These are phyloP conservation scores for Volvox africanus DNA, from an alignment of 139 green algal genomes.

Conservation along the genomic window DNA sequence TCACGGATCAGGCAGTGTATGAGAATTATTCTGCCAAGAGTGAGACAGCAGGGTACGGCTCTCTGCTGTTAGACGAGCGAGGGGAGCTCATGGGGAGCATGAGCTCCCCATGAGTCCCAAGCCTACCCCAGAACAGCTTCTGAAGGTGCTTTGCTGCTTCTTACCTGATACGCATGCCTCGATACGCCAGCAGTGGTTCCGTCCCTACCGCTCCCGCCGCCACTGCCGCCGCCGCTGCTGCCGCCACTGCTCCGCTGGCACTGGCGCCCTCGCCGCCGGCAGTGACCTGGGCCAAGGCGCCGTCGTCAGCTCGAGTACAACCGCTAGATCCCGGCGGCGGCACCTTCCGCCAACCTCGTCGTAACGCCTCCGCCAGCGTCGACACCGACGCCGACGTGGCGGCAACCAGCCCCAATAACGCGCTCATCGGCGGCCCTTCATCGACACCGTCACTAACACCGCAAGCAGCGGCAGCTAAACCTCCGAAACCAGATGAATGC, in stretches of 20 bases:
- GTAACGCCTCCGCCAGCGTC: constrained; percentile 25
- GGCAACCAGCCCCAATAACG: background rate
- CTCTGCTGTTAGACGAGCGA: no score
- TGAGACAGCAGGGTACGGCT: no score
- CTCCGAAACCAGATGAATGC: background rate
- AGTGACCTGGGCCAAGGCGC: background rate
- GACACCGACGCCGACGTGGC: background rate
- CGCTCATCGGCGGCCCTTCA: background rate
- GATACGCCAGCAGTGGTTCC: constrained; percentile 17
- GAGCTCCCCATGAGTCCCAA: no score
- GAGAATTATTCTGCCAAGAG: no score
- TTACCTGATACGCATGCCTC: constrained; percentile 20
- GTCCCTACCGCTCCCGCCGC: background rate
- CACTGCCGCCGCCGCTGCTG: background rate
- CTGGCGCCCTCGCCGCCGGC: background rate
- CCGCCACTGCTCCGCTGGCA: background rate
- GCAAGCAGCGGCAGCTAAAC: background rate
- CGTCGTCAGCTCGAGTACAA: background rate
- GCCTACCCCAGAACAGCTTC: no score
- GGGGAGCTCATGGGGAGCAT: no score
- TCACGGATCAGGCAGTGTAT: no score
- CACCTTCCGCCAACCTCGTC: constrained; percentile 7
- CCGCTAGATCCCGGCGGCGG: background rate
- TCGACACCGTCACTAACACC: background rate
- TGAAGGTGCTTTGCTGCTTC: background rate